phyloP scores from a whole-genome alignment of 108 stramenopile species.

The Discostella stelligeroides region DNA sequence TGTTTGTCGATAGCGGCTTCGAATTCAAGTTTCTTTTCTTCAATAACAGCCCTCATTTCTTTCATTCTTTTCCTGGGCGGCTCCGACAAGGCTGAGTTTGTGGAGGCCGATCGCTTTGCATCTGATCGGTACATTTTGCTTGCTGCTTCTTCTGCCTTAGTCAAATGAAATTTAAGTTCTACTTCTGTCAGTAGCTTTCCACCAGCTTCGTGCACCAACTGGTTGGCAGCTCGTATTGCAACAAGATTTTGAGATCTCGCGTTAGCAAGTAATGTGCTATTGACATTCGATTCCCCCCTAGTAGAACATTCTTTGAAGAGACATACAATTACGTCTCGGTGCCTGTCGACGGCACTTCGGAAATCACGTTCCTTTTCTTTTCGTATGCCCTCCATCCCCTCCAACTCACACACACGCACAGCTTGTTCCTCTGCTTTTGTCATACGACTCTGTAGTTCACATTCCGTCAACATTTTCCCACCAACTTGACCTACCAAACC shows the following conservation, averaged over 20 bases:
- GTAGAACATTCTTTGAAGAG: conserved; percentile 20
- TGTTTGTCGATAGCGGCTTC: not conserved
- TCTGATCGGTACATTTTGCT: not conserved
- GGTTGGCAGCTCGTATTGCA: conserved; percentile 1
- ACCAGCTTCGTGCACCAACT: not conserved
- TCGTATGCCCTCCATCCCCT: too few species aligned
- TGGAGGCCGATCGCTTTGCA: conserved; percentile 4
- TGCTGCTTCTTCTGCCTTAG: conserved; percentile 7
- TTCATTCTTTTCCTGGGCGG: conserved; percentile 7
- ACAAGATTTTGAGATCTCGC: conserved; percentile 11
- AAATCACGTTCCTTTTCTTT: conserved; percentile 1
- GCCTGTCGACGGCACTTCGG: not conserved
- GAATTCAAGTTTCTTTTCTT: not conserved
- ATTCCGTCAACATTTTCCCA: conserved; percentile 4
- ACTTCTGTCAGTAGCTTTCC: conserved; percentile 4
- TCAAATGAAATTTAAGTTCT: conserved; percentile 1
- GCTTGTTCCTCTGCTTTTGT: not conserved
- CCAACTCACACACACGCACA: too few species aligned
- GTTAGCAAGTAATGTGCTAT: not conserved
- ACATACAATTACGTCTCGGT: conserved; percentile 10
- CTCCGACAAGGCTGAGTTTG: not conserved
- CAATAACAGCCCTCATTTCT: not conserved
- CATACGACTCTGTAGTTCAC: not conserved
- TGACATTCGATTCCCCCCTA: conserved; percentile 23
- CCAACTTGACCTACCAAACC: not conserved